Percentiles rank a stretch among this genome's conserved stretches.
These are phyloP conservation scores for Pyrus betulifolia DNA, from an alignment of 306 rosid species.

Conservation along the genomic window DNA sequence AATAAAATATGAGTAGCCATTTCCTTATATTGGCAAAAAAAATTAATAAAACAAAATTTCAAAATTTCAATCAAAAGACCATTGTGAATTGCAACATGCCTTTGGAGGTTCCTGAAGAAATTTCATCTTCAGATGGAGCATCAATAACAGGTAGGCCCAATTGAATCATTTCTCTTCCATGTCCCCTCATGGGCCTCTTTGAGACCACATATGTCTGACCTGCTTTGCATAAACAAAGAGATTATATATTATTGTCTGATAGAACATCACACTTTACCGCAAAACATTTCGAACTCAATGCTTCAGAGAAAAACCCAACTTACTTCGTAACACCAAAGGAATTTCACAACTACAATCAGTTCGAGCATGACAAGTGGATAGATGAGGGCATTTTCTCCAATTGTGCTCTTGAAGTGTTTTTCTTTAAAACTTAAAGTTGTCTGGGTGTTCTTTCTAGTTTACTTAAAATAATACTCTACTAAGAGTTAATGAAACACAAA, in stretches of 20 bases:
- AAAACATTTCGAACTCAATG: not conserved
- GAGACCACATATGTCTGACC: constrained; percentile 51
- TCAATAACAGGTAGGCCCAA: constrained; percentile 68
- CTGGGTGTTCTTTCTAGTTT: not conserved
- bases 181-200: constrained; percentile 77
- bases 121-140: constrained; percentile 51
- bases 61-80: constrained; percentile 8
- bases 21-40: not conserved
- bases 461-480: not conserved
- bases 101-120: constrained; percentile 44
- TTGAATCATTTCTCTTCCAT: constrained; percentile 80
- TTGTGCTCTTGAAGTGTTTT: not conserved
- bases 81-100: constrained; percentile 34
- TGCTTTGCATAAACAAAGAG: constrained; percentile 27
- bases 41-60: not conserved
- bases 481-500: not conserved
- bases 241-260: not conserved
- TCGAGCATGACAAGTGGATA: not conserved
- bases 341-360: not conserved
- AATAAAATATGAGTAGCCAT: not conserved
- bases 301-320: not conserved
- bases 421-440: not conserved
- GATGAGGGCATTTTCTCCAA: not conserved
- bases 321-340: not conserved
- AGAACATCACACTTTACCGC: no score